Evolutionary conservation across 805 yeast genomes (phyloP), one percentile per base, ranked within the genome.

Genomic region (Kockiozyma suomiensis): DNA sequence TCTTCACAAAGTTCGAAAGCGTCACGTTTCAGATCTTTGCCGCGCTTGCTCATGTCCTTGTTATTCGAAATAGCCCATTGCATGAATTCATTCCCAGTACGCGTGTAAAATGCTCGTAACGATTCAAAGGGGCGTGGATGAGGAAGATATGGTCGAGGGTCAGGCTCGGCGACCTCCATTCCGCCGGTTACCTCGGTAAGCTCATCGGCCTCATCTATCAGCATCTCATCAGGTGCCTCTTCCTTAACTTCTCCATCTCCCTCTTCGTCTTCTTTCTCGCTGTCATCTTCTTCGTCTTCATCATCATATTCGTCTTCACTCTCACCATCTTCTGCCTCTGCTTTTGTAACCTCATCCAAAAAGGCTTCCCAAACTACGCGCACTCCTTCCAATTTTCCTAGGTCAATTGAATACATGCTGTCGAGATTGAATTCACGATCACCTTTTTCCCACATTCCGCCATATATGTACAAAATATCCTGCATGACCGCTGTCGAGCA

Each of bases 101-200:
- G 86, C 23, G 87, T 77, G 73, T 94, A 93, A 76, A 93, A 93
- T 1, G 83, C 85, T 67, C 97, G 84, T 61, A 93, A 78, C 1
- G 83, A 76, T 76, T 93, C 98, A 69, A 93, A 94, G 5, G 97
- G 86, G 70, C 92, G 91, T 37, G 99, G 99, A 72, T 92, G 97
- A 50, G 98, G 97, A 56, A 93, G 80, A 96, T 97, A 93, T 17
- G 99, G 97, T 72, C 96, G 83, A 47, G 87, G 88, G 74, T 93
- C 99, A 32, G 54, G 38, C 48, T 84, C 85, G 62, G 82, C 87
- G 2, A 79, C 84, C 32, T 79, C 86, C 48, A 79, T 86, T 1
- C 72, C 82, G 13, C 79, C 89, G 43, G 81, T 87, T 45, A 81
- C 87, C 43, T 84, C 91, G 45, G 84, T 89, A n/a, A 82, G 89